Percentiles rank a stretch among this genome's conserved stretches.
phyloP scores from a whole-genome alignment of 345 rosid genomes.

The Kandelia obovata region DNA sequence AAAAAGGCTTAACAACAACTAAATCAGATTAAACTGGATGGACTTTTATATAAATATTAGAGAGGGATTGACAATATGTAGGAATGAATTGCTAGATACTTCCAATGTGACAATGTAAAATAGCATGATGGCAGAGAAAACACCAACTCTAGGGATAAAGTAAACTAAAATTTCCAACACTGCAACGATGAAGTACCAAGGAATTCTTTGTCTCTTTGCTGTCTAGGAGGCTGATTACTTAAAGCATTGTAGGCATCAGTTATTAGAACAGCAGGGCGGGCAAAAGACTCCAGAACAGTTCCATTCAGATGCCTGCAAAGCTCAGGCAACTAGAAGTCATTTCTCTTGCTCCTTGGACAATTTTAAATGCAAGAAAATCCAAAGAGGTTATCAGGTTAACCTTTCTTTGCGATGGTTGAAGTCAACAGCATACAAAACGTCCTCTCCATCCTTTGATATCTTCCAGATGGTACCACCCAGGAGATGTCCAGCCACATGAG shows the following conservation, averaged over 20 bases:
- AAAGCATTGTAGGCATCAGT: conserved; percentile 94
- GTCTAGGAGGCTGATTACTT: conserved; percentile 70
- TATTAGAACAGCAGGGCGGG: conserved; percentile 91
- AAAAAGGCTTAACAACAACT: background rate
- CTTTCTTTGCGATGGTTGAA: conserved; percentile 94
- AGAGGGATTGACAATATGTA: conserved; percentile 4
- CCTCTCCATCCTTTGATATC: conserved; percentile 97
- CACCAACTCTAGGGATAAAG: background rate
- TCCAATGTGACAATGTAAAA: background rate
- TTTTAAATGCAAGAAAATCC: conserved; percentile 1
- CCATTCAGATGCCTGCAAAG: conserved; percentile 90
- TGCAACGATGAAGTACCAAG: conserved; percentile 40
- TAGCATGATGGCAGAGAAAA: background rate
- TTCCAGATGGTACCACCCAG: conserved; percentile 96
- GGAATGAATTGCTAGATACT: background rate
- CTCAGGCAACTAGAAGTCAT: background rate
- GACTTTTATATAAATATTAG: conserved; percentile 5
- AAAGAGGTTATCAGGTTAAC: conserved; percentile 29
- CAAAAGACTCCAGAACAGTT: conserved; percentile 84
- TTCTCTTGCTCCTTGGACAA: background rate
- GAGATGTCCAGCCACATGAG: conserved; percentile 95
- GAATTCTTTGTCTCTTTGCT: conserved; percentile 82
- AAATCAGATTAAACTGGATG: conserved; percentile 14
- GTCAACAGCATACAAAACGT: conserved; percentile 95
- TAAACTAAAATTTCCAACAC: background rate